Percentiles rank a stretch among this genome's conserved stretches.
phyloP scores from a whole-genome alignment of 2,329 filamentous ascomycete species.

The Madurella mycetomatis region DNA sequence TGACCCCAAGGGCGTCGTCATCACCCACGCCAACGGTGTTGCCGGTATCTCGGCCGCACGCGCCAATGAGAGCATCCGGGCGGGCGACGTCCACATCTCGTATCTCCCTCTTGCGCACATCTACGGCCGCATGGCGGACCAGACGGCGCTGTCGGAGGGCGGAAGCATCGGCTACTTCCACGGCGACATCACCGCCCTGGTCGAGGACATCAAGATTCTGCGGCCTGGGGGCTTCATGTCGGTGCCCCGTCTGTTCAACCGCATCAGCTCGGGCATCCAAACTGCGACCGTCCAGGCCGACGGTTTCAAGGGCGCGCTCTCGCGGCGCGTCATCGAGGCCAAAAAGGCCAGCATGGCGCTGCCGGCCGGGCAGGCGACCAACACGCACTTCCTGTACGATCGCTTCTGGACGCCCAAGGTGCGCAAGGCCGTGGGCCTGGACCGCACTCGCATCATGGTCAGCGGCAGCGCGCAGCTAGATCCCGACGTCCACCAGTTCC shows the following conservation, averaged over 20 bases:
- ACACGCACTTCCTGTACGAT: constrained; percentile 74
- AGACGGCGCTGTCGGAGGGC: constrained; percentile 66
- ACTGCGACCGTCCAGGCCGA: constrained; percentile 71
- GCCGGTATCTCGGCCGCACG: constrained; percentile 63
- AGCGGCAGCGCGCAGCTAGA: constrained; percentile 90
- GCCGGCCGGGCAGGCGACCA: constrained; percentile 67
- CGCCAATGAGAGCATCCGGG: constrained; percentile 45
- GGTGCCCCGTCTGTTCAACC: constrained; percentile 87
- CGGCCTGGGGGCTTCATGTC: constrained; percentile 79
- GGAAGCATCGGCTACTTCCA: constrained; percentile 86
- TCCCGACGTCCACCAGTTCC: constrained; percentile 80
- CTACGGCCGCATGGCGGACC: constrained; percentile 80
- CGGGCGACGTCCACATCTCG: constrained; percentile 65
- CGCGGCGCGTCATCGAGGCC: constrained; percentile 69
- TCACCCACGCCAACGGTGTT: constrained; percentile 78
- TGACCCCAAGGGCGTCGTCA: constrained; percentile 74
- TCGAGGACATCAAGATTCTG: constrained; percentile 87
- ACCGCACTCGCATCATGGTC: constrained; percentile 68
- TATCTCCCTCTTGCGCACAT: constrained; percentile 95
- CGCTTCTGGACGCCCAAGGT: constrained; percentile 91
- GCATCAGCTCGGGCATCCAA: constrained; percentile 80
- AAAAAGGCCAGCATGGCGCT: constrained; percentile 78
- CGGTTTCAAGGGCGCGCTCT: constrained; percentile 76
- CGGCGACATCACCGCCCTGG: constrained; percentile 77
- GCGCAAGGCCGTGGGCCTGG: constrained; percentile 72